Conservation (phyloP, 148 eudicot species). For the Camellia lanceoleosa region DNA sequence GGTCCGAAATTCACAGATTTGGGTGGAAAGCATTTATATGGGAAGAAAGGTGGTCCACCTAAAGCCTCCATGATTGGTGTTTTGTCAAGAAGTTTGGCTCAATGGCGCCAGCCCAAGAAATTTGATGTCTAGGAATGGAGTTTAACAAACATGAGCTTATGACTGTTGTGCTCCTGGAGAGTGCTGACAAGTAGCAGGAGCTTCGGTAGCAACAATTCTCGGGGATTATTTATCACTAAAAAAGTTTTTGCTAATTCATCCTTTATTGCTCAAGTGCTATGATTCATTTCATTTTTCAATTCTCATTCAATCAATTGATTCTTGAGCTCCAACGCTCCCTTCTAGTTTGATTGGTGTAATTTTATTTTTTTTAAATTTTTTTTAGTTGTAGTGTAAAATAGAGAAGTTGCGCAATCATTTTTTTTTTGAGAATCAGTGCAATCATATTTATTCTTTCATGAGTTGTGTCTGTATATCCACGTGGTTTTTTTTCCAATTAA, state of each 20-base stretch:
- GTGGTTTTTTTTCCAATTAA: neutral
- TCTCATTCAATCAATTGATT: conserved; percentile 39
- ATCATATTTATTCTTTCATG: neutral
- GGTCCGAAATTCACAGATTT: conserved; percentile 89
- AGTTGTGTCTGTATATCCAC: neutral
- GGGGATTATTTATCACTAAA: conserved; percentile 16
- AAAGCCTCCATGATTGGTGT: conserved; percentile 53
- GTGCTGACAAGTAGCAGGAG: conserved; percentile 23
- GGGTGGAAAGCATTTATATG: conserved; percentile 79
- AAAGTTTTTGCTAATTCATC: conserved; percentile 23
- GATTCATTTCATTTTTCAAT: conserved; percentile 24
- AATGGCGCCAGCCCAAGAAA: conserved; percentile 89
- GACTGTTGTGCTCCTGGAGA: neutral
- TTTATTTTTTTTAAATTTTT: conserved; percentile 24
- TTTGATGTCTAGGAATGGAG: conserved; percentile 51
- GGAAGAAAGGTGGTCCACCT: conserved; percentile 57
- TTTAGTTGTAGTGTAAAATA: conserved; percentile 25
- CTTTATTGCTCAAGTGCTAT: conserved; percentile 34
- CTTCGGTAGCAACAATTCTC: conserved; percentile 18
- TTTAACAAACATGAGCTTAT: conserved; percentile 4
- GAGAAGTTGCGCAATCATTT: conserved; percentile 11
- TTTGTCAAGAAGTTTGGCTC: conserved; percentile 66
- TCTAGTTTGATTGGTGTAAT: conserved; percentile 26
- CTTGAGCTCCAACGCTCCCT: conserved; percentile 26
- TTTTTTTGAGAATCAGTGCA: conserved; percentile 11